Evolutionary conservation across 495 filamentous ascomycete genomes (phyloP), one percentile per base, ranked within the genome.

Genomic region (Lindgomyces ingoldianus): DNA sequence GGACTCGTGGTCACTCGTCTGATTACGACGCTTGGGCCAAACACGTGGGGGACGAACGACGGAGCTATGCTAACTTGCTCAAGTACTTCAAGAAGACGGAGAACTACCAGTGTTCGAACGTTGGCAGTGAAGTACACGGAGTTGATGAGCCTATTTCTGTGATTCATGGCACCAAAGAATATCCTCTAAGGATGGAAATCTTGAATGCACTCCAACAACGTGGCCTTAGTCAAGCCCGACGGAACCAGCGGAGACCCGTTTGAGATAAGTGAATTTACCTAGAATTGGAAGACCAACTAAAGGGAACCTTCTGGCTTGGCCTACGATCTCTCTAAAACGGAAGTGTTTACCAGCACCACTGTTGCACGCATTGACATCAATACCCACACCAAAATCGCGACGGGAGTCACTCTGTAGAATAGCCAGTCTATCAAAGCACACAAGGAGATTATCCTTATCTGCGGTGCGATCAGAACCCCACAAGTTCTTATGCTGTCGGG

Each of bases 1-100:
- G 78, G 64, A 81, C 76, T 11, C 65, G 82, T 8, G 87, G 85
- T 8, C 77, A 83, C 3, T 67, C 72, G 1, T 80, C 80, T 45
- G 87, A 90, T 67, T 89, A 84, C 64, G 79, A 87, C 25, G 73
- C 81, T 41, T 82, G 82, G 82, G 78, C 78, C 0, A 50, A 68
- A 9, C 25, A 68, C 3, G 65, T 77, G 0, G 75, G 55, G 0
- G 75, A 83, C 66, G 75, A 84, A 0, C 67, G 70, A 0, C 89
- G 81, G 60, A 50, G 46, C 1, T 89, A 84, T 82, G 65, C 77
- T 10, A 70, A 76, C 11, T 50, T 77, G 14, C 44, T 78, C 24
- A 64, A 66, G 30, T 76, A 62, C 52, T 74, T 74, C 55, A 56
- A 48, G 49, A 39, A 33, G 10, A 60, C 49, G 19, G 67, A 74